Evolutionary conservation across 257 asterid species (phyloP).

Genomic region (Nemophila menziesii): DNA sequence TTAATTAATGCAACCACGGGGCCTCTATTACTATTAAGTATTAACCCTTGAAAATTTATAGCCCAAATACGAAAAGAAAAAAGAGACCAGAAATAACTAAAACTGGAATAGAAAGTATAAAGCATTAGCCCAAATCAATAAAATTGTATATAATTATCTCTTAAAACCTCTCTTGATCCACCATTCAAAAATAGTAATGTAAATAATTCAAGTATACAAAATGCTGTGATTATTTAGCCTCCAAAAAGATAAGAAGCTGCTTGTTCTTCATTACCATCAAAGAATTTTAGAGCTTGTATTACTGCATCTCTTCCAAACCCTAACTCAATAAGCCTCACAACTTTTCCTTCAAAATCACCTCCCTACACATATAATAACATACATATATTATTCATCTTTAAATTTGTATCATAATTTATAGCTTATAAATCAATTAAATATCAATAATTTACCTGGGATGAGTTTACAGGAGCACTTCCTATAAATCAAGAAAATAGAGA

Average conservation of each 20-base stretch:
- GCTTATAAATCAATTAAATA: neutral
- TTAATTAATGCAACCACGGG: no score
- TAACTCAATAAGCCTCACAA: slow-evolving; percentile 71
- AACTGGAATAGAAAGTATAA: no score
- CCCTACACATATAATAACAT: slow-evolving; percentile 45
- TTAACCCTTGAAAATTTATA: no score
- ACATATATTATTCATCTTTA: neutral
- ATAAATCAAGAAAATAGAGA: slow-evolving; percentile 15
- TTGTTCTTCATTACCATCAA: slow-evolving; percentile 82
- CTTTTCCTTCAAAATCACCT: slow-evolving; percentile 79
- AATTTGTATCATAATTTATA: neutral
- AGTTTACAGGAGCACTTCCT: slow-evolving; percentile 33
- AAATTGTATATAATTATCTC: no score
- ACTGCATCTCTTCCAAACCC: slow-evolving; percentile 92
- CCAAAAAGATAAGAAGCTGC: slow-evolving; percentile 92
- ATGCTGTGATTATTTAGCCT: slow-evolving; percentile 48
- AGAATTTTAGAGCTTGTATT: slow-evolving; percentile 69
- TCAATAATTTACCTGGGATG: slow-evolving; percentile 26
- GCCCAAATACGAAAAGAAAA: no score
- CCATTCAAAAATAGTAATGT: no score
- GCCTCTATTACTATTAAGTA: no score
- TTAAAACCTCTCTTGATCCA: no score
- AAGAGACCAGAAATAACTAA: no score
- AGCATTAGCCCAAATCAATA: no score
- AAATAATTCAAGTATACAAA: neutral